Base-by-base conservation (phyloP, 768 basidiomycete species). In the Fistulinella prunicolor region DNA sequence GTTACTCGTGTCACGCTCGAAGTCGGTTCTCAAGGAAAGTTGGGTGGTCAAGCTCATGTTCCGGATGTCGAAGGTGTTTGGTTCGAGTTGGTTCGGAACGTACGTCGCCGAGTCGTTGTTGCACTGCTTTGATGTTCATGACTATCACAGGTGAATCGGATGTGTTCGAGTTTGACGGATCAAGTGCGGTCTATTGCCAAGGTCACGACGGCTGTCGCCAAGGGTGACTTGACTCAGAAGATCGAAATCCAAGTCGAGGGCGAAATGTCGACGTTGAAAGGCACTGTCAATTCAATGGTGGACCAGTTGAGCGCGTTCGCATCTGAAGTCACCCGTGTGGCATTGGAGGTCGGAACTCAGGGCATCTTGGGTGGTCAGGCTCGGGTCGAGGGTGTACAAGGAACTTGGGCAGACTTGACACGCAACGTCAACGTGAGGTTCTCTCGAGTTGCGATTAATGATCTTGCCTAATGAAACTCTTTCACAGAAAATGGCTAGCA, bases 231-330 rank as follows among this genome's bases (percentile, higher is more conserved):
- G 73, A 89, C 86, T 1, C 89, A 91, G 70, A 94, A 91, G 75
- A 91, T 97, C 61, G 87, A 91, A 59, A 93, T 97, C 52, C 82
- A 86, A 51, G 87, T 89, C 53, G 86, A 89, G 59, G 84, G 84
- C 41, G 93, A 95, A 61, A 94, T 95, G 84, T 78, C 78, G 14
- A 86, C 86, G 14, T 75, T 91, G 68, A 89, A 89, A 63, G 73
- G 79, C 19, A 91, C 89, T 10, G 88, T 92, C 54, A 94, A 94
- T 60, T 86, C 85, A n/a, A 96, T 96, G 93, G 90, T 94, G 64
- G 90, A 91, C 64, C 87, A 88, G 47, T 67, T 94, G 54, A 83
- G 86, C 56, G 88, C 86, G 5, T 94, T 94, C 62, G 89, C 91
- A 13, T 82, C 80, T 3, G 91, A 94, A 54, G 81, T 88, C 23